A percentile compares a stretch with the other conserved stretches of the same genome.
phyloP scores from a whole-genome alignment of 2,329 filamentous ascomycete genomes.

The Hypoxylon sp. region DNA sequence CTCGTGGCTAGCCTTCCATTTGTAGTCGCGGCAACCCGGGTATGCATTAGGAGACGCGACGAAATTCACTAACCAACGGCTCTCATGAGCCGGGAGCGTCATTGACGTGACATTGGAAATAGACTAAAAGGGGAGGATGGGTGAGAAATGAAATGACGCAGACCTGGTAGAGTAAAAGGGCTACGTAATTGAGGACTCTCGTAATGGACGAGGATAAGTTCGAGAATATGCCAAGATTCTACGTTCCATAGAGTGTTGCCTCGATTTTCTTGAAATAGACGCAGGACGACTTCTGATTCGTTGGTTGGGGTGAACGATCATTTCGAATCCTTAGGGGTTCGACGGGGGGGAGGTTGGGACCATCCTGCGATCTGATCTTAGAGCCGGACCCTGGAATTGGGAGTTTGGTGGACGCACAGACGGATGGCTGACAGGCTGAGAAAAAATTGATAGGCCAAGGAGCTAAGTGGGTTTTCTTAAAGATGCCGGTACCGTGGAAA shows the following conservation, averaged over 20 bases:
- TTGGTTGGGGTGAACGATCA: constrained; percentile 29
- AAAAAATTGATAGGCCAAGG: constrained; percentile 26
- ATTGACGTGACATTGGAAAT: constrained; percentile 29
- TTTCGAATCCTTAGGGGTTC: constrained; percentile 35
- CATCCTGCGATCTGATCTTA: constrained; percentile 35
- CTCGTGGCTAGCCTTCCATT: constrained; percentile 18
- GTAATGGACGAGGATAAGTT: constrained; percentile 30
- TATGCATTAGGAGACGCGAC: constrained; percentile 19
- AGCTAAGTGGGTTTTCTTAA: constrained; percentile 9
- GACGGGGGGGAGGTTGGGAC: constrained; percentile 28
- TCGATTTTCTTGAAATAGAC: constrained; percentile 36
- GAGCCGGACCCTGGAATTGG: constrained; percentile 27
- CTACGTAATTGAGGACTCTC: constrained; percentile 32
- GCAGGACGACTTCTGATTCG: constrained; percentile 30
- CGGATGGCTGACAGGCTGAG: constrained; percentile 24
- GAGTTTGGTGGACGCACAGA: constrained; percentile 30
- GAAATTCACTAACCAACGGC: constrained; percentile 22
- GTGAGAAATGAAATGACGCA: constrained; percentile 36
- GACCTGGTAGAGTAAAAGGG: constrained; percentile 35
- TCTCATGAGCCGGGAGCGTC: constrained; percentile 24
- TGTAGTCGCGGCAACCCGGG: constrained; percentile 25
- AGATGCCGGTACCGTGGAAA: constrained; percentile 13
- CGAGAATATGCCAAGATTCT: constrained; percentile 38
- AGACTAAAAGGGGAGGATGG: constrained; percentile 23
- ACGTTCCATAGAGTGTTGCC: constrained; percentile 32